Conservation (phyloP, 768 basidiomycete species). For the Cystoderma amianthinum region DNA sequence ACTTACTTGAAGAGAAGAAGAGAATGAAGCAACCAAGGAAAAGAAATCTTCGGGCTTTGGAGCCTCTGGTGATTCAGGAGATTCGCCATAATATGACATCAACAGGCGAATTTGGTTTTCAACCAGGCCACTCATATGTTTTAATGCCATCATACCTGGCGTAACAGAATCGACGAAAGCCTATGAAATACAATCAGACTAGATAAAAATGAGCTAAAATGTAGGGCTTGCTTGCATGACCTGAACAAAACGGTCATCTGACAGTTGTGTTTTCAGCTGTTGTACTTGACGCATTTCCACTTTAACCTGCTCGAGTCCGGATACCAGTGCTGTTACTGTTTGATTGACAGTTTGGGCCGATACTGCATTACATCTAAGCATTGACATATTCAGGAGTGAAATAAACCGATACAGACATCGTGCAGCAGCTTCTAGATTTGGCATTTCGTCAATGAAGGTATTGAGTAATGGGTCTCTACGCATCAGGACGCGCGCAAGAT, state of each 20-base stretch:
- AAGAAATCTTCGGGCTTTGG: conserved; percentile 84
- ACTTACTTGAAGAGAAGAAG: conserved; percentile 60
- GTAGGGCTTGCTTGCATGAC: conserved; percentile 64
- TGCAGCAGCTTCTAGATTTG: conserved; percentile 77
- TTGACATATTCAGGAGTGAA: no score
- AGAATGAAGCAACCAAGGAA: conserved; percentile 65
- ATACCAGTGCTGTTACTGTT: conserved; percentile 48
- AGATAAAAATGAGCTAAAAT: no score
- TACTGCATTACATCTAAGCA: no score
- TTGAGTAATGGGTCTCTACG: conserved; percentile 59
- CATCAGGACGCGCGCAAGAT: conserved; percentile 70
- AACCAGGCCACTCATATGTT: conserved; percentile 49
- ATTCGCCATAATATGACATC: conserved; percentile 74
- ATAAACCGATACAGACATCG: conserved; percentile 63
- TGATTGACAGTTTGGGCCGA: conserved; percentile 63
- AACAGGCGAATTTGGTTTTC: conserved; percentile 55
- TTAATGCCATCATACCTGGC: conserved; percentile 56
- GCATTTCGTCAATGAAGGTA: conserved; percentile 74
- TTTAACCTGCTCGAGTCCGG: conserved; percentile 50
- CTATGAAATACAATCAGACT: no score
- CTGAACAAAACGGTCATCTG: conserved; percentile 54
- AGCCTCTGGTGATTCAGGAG: conserved; percentile 51
- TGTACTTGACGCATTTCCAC: conserved; percentile 44
- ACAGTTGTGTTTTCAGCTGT: conserved; percentile 16
- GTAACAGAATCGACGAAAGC: conserved; percentile 44